These are phyloP conservation scores for Carex parvula DNA, from an alignment of 176 grass and related monocot genomes.

Conservation along the genomic window DNA sequence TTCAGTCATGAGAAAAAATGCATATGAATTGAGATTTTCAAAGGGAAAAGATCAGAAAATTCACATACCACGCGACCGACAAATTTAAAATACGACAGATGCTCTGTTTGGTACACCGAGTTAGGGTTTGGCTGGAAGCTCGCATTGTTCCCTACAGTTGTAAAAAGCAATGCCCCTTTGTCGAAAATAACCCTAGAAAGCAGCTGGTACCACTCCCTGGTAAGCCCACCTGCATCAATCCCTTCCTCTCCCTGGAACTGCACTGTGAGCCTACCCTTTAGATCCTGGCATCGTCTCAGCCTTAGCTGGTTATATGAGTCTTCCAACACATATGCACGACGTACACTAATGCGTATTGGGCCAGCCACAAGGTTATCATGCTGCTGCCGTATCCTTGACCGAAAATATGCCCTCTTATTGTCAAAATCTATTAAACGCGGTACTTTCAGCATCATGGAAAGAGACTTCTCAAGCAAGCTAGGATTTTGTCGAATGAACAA, in stretches of 20 bases:
- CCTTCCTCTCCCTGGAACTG: constrained; percentile 92
- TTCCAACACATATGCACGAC: constrained; percentile 74
- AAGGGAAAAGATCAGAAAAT: constrained; percentile 9
- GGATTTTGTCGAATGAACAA: constrained; percentile 80
- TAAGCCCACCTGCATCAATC: constrained; percentile 82
- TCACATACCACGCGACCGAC: constrained; percentile 77
- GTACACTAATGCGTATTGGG: constrained; percentile 68
- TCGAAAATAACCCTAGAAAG: constrained; percentile 90
- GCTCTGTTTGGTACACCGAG: constrained; percentile 78
- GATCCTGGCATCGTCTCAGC: constrained; percentile 58
- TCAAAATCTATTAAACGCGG: constrained; percentile 85
- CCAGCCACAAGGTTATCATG: constrained; percentile 64
- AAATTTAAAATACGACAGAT: constrained; percentile 94
- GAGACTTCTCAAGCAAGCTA: constrained; percentile 77
- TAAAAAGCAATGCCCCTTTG: constrained; percentile 85
- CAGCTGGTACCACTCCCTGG: constrained; percentile 84
- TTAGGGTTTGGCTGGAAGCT: constrained; percentile 90
- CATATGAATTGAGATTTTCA: not conserved
- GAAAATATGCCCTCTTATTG: constrained; percentile 78
- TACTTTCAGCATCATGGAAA: constrained; percentile 85
- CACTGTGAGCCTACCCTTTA: constrained; percentile 72
- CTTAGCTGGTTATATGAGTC: constrained; percentile 82
- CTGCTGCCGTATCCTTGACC: constrained; percentile 58
- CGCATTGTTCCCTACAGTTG: constrained; percentile 70
- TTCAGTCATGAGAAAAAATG: constrained; percentile 3